These are phyloP conservation scores for Mycosphaerelloides madeirae DNA, from an alignment of 2,329 filamentous ascomycete genomes.

Conservation along the genomic window DNA sequence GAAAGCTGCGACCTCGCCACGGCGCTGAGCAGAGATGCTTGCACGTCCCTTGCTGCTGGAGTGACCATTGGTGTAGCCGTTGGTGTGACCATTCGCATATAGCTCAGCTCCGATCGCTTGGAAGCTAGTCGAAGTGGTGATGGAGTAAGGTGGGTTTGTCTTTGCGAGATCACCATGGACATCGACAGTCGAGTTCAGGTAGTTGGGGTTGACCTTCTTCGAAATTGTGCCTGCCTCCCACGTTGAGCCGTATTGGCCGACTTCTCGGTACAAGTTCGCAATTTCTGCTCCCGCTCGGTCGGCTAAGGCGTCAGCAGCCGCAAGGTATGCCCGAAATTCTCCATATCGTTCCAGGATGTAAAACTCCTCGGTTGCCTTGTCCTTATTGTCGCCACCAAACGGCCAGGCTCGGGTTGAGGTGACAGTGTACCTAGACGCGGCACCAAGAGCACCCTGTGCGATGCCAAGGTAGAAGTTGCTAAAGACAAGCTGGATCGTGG, in stretches of 20 bases:
- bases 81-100: conserved; percentile 12
- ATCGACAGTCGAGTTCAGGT: conserved; percentile 12
- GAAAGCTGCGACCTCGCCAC: conserved; percentile 59
- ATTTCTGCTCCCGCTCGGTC: conserved; percentile 53
- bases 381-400: conserved; percentile 59
- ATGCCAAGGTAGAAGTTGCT: conserved; percentile 63
- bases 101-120: conserved; percentile 11
- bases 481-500: conserved; percentile 63
- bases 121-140: conserved; percentile 18
- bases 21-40: conserved; percentile 47
- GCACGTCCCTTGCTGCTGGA: conserved; percentile 26
- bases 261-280: conserved; percentile 42
- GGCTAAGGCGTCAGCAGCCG: conserved; percentile 55
- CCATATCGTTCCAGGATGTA: conserved; percentile 63
- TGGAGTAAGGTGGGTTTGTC: conserved; percentile 18
- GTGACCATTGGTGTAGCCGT: conserved; percentile 18
- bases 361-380: conserved; percentile 57
- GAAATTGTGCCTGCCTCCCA: conserved; percentile 9
- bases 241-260: conserved; percentile 26
- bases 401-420: conserved; percentile 59
- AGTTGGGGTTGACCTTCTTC: conserved; percentile 18
- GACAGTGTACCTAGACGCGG: conserved; percentile 54
- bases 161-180: conserved; percentile 21
- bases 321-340: conserved; percentile 58
- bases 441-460: conserved; percentile 53